Evolutionary conservation across 2,329 filamentous ascomycete species (phyloP).

Genomic region (Fusarium sp.): DNA sequence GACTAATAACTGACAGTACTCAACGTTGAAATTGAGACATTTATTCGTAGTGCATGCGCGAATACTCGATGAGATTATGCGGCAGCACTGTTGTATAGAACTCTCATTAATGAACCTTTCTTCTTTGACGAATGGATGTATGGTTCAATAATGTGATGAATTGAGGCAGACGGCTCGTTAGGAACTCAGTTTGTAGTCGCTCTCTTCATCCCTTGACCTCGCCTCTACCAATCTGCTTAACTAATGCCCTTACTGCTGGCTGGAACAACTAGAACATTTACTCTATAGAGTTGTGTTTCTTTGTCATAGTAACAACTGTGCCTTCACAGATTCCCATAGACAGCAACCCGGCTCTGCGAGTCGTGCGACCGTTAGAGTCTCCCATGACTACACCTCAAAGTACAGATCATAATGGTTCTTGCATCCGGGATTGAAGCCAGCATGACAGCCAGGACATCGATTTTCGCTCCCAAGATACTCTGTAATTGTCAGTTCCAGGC

Average conservation of each 20-base stretch:
- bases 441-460: neutral
- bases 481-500: neutral
- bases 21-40: too few relatives aligned
- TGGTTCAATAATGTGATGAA: neutral
- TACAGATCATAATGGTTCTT: conserved; percentile 11
- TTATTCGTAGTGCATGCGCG: too few relatives aligned
- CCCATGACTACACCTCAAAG: neutral
- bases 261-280: neutral
- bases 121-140: neutral
- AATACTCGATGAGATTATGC: too few relatives aligned
- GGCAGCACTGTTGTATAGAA: neutral
- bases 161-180: fast-evolving
- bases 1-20: conserved; percentile 12
- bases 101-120: neutral
- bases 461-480: neutral
- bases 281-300: neutral
- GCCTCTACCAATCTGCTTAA: neutral
- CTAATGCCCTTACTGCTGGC: too few relatives aligned
- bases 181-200: neutral
- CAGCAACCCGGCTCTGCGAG: fast-evolving
- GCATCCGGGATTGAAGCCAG: conserved; percentile 20
- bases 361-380: neutral
- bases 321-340: fast-evolving
- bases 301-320: neutral
- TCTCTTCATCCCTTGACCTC: too few relatives aligned